A percentile compares a stretch with the other conserved stretches of the same genome.
Conservation (phyloP, 2,329 filamentous ascomycete species). For the Aspergillus oerlinghausenensis region DNA sequence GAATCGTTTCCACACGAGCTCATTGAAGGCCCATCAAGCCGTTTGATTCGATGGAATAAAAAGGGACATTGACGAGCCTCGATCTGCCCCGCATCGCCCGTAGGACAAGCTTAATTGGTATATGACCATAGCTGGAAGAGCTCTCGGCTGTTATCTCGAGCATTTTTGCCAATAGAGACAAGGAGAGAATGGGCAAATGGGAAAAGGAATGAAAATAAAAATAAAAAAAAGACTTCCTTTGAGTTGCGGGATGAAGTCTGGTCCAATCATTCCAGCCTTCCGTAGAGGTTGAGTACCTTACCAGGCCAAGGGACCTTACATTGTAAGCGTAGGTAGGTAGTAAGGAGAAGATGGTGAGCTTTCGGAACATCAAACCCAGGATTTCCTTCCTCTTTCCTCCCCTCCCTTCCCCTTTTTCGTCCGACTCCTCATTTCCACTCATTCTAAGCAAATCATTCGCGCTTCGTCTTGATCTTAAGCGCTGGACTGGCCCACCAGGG, state of each 20-base stretch:
- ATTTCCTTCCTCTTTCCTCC: neutral
- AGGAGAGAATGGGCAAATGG: neutral
- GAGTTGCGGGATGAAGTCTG: neutral
- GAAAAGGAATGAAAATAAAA: constrained; percentile 1
- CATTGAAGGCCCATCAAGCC: constrained; percentile 3
- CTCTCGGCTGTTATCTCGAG: neutral
- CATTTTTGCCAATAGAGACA: neutral
- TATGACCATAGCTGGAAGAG: constrained; percentile 7
- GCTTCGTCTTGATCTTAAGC: neutral
- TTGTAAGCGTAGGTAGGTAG: neutral
- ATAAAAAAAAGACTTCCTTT: neutral
- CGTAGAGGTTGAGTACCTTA: neutral
- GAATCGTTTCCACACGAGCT: constrained; percentile 12
- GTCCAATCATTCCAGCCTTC: constrained; percentile 3
- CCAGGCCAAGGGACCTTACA: neutral
- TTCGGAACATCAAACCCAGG: neutral
- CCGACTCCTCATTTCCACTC: neutral
- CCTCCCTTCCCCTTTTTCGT: neutral
- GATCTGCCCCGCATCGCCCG: constrained; percentile 20
- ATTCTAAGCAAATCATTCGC: neutral
- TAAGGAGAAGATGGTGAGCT: neutral
- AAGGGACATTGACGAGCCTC: constrained; percentile 12
- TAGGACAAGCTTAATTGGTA: constrained; percentile 17
- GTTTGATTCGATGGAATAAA: constrained; percentile 9
- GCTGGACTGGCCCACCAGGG: neutral